phyloP scores from a whole-genome alignment of 305 asterid genomes.

The Caryopteris hybrid region DNA sequence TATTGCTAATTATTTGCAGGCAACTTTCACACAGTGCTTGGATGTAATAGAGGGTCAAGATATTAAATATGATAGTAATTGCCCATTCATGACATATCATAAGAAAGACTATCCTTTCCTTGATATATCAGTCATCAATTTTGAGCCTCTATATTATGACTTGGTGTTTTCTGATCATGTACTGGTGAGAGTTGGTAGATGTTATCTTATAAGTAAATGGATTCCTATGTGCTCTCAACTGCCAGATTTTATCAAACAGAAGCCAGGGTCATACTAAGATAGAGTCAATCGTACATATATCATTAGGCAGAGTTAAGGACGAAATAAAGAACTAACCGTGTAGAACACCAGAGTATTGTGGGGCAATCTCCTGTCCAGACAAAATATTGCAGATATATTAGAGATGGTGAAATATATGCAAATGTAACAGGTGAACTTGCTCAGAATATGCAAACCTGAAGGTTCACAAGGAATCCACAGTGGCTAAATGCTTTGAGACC shows the following conservation, averaged over 20 bases:
- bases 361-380: constrained; percentile 79
- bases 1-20: not conserved
- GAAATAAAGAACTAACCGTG: constrained; percentile 56
- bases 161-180: not conserved
- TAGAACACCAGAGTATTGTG: constrained; percentile 88
- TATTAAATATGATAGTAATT: not conserved
- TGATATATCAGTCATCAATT: not conserved
- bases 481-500: constrained; percentile 94
- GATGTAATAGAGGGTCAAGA: not conserved
- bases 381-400: constrained; percentile 25
- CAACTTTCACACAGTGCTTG: not conserved
- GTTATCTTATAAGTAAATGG: not conserved
- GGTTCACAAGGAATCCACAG: constrained; percentile 93
- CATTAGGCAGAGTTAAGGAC: not conserved
- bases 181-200: not conserved
- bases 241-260: not conserved
- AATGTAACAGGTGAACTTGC: constrained; percentile 13
- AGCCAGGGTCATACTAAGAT: not conserved
- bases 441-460: constrained; percentile 60
- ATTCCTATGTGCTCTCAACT: constrained; percentile 1
- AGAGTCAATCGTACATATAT: not conserved
- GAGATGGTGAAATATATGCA: constrained; percentile 3
- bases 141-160: not conserved
- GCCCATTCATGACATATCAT: not conserved
- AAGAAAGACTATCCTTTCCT: not conserved